Base-by-base conservation (phyloP, 352 stramenopile species). In the Phytophthora pseudosyringae region DNA sequence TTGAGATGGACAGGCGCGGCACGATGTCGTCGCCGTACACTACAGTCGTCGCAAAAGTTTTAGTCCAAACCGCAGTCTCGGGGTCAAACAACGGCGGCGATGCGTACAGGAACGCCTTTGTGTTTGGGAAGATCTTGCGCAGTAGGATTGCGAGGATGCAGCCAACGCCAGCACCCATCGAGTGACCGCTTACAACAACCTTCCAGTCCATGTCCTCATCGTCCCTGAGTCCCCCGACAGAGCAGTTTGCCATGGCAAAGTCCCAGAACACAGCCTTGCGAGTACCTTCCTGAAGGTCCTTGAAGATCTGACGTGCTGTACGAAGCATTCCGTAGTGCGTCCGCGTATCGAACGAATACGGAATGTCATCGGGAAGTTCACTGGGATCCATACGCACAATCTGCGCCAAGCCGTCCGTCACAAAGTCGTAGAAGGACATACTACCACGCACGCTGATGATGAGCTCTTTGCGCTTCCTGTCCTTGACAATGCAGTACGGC, bases 121-220 rank as follows among this genome's bases (percentile, higher is more conserved):
- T 86, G 1, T 65, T 69, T 0, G 72, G 74, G 45, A 91, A 93
- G 16, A 78, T 32, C n/a, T 79, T 79, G 28, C 70, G 72, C 9
- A 94, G 70, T 46, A 95, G 64, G 29, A 95, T 63, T 1, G 76
- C 67, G 10, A 96, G 65, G 41, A 96, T 86, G 18, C 78, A 80
- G 25, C 73, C 81, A 8, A 94, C 86, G 7, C 83, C 88, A n/a
- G 81, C 88, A 29, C 88, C 86, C 74, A 95, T 89, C 43, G 85
- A 94, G 71, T 96, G 88, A 4, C 88, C 88, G 16, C 77, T 88
- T 5, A 95, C 73, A 11, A 94, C 85, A 55, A 96, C 75, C 44
- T 75, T 81, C 83, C 82, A 93, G 44, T 75, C 58, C n/a, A 38
- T 66, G 8, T 64, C 45, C 16, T 64, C 47, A 32, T 57, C 56